A percentile compares a stretch with the other conserved stretches of the same genome.
Conservation (phyloP, 192 early-diverging fungal species). For the Lobosporangium transversale region DNA sequence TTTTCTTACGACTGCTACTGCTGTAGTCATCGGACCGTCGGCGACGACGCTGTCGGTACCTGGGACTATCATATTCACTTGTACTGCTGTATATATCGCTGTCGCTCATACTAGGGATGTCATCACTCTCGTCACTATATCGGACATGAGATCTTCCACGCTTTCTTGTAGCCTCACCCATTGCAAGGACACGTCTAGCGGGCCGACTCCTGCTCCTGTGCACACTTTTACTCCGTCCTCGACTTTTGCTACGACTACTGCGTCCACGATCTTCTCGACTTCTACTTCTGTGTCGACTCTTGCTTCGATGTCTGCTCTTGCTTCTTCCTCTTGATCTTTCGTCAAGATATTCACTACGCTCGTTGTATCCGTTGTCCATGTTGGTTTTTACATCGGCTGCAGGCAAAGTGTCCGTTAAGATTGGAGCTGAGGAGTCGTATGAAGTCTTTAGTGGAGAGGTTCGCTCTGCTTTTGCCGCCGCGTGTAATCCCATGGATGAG, state of each 20-base stretch:
- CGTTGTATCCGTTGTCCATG: too few relatives aligned
- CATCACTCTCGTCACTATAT: background rate
- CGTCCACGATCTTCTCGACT: conserved; percentile 2
- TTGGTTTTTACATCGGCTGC: too few relatives aligned
- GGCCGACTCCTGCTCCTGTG: conserved; percentile 25
- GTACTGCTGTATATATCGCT: background rate
- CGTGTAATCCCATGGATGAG: too few relatives aligned
- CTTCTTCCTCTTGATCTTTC: conserved; percentile 4
- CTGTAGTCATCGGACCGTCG: background rate
- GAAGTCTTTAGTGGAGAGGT: too few relatives aligned
- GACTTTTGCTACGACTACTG: conserved; percentile 2
- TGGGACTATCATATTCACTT: background rate
- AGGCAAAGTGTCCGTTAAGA: too few relatives aligned
- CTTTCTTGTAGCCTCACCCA: conserved; percentile 11
- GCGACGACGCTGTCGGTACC: background rate
- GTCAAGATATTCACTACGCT: background rate
- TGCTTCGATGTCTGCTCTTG: conserved; percentile 4
- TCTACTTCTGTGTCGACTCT: conserved; percentile 5
- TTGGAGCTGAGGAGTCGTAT: too few relatives aligned
- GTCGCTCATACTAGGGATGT: background rate
- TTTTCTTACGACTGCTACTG: background rate
- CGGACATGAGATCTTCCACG: conserved; percentile 1
- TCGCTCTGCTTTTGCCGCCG: too few relatives aligned
- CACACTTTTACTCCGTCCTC: conserved; percentile 12
- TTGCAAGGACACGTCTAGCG: conserved; percentile 10